Base-by-base conservation (phyloP, 2,329 filamentous ascomycete genomes). In the Penicillium capsulatum region DNA sequence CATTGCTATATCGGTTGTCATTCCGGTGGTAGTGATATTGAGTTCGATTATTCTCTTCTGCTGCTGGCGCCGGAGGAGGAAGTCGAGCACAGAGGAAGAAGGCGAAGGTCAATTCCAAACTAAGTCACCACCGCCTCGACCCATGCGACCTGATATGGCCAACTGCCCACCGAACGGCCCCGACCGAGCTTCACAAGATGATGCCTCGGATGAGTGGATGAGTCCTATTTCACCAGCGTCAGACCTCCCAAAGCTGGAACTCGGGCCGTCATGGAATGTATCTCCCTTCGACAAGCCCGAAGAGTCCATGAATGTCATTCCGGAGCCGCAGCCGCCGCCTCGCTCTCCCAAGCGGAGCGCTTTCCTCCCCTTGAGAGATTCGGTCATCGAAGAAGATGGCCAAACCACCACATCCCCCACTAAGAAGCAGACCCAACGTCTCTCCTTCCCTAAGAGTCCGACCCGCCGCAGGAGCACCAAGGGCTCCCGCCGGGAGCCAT, bases 1-100 rank as follows among this genome's bases (percentile, higher is more conserved):
- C n/a, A 65, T 66, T 28, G 61, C 57, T 2, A 58, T 64, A 30
- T 58, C 61, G 3, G 54, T 67, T 2, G 52, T 66, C 14, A 51
- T 65, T n/a, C 64, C 64, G 2, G 33, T 61, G 5, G 62, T 55
- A 7, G 50, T 60, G 9, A 38, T 63, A 8, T 41, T 56, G 15
- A 59, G 54, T 28, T 27, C 51, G 19, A 36, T 60, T 6, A 50
- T 62, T 22, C 43, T 66, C 7, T 60, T 66, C 38, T 64, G 55
- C 37, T 59, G 60, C 44, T 61, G 59, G 55, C 61, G 59, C 34
- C 60, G 56, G 30, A 54, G 58, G 34, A 58, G 60, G 39, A 51
- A 41, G 40, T 42, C 51, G n/a, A 31, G 51, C 7, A 46, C 48
- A 1, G 40, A 50, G 5, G 50, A 57, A 34, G 51, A 55, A 20